phyloP scores from a whole-genome alignment of 768 basidiomycete genomes.

The Butyriboletus loyo region DNA sequence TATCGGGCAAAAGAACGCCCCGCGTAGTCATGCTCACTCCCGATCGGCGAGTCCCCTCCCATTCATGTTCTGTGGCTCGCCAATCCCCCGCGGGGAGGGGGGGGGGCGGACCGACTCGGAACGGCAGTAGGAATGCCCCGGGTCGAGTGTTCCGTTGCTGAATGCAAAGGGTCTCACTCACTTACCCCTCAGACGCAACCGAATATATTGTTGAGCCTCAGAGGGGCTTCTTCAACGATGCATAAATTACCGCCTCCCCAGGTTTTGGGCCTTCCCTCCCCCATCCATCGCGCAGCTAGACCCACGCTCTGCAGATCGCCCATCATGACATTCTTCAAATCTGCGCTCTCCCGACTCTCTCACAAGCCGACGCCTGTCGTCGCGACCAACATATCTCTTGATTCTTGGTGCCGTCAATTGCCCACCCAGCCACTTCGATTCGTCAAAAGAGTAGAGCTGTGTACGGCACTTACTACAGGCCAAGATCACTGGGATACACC shows the following conservation, averaged over 20 bases:
- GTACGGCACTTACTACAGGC: background rate
- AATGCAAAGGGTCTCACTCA: background rate
- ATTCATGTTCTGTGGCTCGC: background rate
- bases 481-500: background rate
- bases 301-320: background rate
- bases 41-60: background rate
- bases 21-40: background rate
- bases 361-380: constrained; percentile 3
- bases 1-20: background rate
- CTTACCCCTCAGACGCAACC: background rate
- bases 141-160: background rate
- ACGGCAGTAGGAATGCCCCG: background rate
- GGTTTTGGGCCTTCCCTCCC: background rate
- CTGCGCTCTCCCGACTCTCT: background rate
- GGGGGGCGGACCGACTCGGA: too few relatives aligned
- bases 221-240: background rate
- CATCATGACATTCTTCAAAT: constrained; percentile 4
- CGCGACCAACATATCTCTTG: constrained; percentile 1
- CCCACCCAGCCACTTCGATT: background rate
- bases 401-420: background rate
- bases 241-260: background rate
- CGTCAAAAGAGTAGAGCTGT: constrained; percentile 12
- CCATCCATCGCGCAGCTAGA: too few relatives aligned
- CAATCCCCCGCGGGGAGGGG: too few relatives aligned
- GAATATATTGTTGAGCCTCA: background rate